Base-by-base conservation (phyloP, 176 grass and related monocot species). In the maize (Zea mays) region DNA sequence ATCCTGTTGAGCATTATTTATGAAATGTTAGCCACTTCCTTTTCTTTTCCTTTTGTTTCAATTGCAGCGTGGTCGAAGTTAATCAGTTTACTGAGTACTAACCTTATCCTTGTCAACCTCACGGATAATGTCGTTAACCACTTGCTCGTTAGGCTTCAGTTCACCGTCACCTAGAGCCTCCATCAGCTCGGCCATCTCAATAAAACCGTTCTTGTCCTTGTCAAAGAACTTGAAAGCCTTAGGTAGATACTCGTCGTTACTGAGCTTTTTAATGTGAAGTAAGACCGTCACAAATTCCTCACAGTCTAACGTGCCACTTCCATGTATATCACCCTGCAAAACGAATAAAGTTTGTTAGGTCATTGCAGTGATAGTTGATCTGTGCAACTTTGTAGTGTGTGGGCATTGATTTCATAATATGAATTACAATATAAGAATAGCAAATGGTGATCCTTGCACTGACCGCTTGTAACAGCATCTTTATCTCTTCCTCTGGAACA, bases 271-370 rank as follows among this genome's bases (percentile, higher is more conserved):
- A 2, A 97, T 86, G 86, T 97, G 94, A 57, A 97, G 79, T 11
- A 92, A 91, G 64, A 97, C 82, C n/a, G 94, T 90, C 45, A 93
- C 81, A 86, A 97, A 93, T 87, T 97, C 91, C 40, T 91, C 94
- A 2, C 86, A 86, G 35, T 97, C 89, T 73, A 97, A 79, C 35
- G 84, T 82, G 47, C 94, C 88, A 84, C 86, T 87, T 71, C 91
- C 88, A 69, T 90, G 85, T 65, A 78, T 69, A 80, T 97, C 94
- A 61, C 86, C 91, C 91, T 97, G 72, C n/a, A 73, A 79, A 80
- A 54, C 17, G 57, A 65, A 60, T 54, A 73, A 58, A 83, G 21
- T 8, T 66, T 37, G 59, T 72, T 20, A 74, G 51, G 69, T 70
- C 40, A 58, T 75, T 74, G 40, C 43, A 56, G 20, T 19, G 1